phyloP scores from a whole-genome alignment of 805 yeast species.

The Cyberlindnera veronae region DNA sequence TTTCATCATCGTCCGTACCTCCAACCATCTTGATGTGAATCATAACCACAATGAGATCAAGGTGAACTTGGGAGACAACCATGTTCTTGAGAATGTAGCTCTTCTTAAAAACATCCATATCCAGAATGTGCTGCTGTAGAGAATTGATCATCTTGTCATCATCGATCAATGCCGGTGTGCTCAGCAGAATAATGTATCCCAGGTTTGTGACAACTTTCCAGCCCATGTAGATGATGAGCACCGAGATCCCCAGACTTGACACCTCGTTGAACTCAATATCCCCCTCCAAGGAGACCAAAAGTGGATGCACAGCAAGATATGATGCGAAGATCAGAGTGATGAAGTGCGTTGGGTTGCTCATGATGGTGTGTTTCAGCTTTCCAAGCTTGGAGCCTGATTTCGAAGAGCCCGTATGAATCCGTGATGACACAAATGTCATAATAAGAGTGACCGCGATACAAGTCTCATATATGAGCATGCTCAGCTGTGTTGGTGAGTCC shows the following conservation, averaged over 20 bases:
- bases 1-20: constrained; percentile 70
- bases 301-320: constrained; percentile 41
- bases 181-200: constrained; percentile 50
- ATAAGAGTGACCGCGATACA: constrained; percentile 25
- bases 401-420: constrained; percentile 6
- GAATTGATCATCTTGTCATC: constrained; percentile 35
- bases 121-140: constrained; percentile 43
- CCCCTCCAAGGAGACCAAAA: constrained; percentile 23
- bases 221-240: constrained; percentile 44
- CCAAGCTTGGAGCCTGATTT: constrained; percentile 1
- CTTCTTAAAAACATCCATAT: constrained; percentile 49
- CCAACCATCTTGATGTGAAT: constrained; percentile 57
- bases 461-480: constrained; percentile 29
- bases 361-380: constrained; percentile 18
- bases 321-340: constrained; percentile 42
- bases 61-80: constrained; percentile 59
- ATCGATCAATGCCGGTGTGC: constrained; percentile 46
- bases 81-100: constrained; percentile 45
- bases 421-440: constrained; percentile 35
- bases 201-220: constrained; percentile 49
- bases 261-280: constrained; percentile 36
- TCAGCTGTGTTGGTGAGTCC: constrained; percentile 17
- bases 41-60: constrained; percentile 55
- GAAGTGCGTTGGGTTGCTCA: constrained; percentile 33
- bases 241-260: constrained; percentile 43